phyloP scores from a whole-genome alignment of 306 rosid genomes.

The Nissolia schottii region DNA sequence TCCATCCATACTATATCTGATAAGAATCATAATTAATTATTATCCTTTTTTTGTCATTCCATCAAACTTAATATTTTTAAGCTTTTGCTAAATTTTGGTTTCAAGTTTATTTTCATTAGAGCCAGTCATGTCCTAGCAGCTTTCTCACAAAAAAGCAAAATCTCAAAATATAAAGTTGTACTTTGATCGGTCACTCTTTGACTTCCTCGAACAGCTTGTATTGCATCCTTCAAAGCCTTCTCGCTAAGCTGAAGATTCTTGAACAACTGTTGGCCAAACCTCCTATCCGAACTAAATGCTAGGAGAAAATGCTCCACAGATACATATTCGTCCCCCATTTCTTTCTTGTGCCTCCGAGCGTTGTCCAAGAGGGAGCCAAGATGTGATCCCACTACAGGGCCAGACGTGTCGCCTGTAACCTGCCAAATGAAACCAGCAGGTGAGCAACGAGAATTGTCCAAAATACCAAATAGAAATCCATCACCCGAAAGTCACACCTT shows the following conservation, averaged over 20 bases:
- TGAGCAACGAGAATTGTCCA: conserved; percentile 10
- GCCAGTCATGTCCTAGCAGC: neutral
- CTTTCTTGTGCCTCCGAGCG: conserved; percentile 62
- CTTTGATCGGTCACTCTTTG: conserved; percentile 95
- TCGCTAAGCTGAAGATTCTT: conserved; percentile 67
- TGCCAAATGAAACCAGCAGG: conserved; percentile 22
- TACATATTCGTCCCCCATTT: conserved; percentile 78
- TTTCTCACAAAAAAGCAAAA: neutral
- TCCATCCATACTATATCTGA: neutral
- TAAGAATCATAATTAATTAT: neutral
- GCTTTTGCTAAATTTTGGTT: neutral
- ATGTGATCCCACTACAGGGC: conserved; percentile 69
- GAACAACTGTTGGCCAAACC: conserved; percentile 87
- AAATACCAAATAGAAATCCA: neutral
- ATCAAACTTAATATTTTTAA: neutral
- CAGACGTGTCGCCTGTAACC: conserved; percentile 79
- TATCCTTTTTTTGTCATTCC: neutral
- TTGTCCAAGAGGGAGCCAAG: conserved; percentile 53
- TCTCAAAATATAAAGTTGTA: conserved; percentile 26
- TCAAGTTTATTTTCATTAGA: neutral
- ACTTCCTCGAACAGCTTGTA: conserved; percentile 79
- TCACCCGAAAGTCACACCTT: conserved; percentile 44
- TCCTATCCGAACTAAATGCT: conserved; percentile 60
- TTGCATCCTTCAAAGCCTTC: conserved; percentile 75
- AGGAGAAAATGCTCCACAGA: conserved; percentile 88